Percentiles rank a stretch among this genome's conserved stretches.
phyloP scores from a whole-genome alignment of 1,139 yeast genomes.

The Maudiozyma humilis region DNA sequence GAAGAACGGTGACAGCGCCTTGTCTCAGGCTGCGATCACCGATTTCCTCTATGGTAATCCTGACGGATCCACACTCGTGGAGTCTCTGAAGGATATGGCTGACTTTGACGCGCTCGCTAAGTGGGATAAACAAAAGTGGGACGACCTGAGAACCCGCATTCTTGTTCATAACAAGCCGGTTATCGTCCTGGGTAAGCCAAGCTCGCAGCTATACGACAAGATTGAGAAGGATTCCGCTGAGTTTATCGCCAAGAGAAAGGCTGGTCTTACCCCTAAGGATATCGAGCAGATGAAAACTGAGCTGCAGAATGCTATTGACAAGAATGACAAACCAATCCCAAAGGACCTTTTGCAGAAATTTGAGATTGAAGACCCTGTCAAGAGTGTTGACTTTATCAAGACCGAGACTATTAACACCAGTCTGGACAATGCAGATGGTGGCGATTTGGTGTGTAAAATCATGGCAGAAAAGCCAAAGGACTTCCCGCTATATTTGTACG shows the following conservation, averaged over 20 bases:
- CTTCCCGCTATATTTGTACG: constrained; percentile 65
- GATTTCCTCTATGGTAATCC: constrained; percentile 72
- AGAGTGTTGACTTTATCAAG: constrained; percentile 57
- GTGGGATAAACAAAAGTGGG: constrained; percentile 72
- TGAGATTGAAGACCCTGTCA: constrained; percentile 65
- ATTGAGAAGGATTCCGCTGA: constrained; percentile 46
- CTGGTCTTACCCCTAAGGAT: constrained; percentile 53
- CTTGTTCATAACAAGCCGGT: constrained; percentile 64
- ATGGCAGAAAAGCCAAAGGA: constrained; percentile 36
- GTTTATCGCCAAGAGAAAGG: constrained; percentile 42
- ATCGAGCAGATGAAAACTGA: constrained; percentile 42
- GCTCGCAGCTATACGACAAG: constrained; percentile 48
- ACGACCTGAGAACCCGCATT: constrained; percentile 42
- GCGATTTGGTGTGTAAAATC: constrained; percentile 28
- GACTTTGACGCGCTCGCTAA: constrained; percentile 51
- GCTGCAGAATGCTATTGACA: constrained; percentile 53
- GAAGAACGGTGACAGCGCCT: constrained; percentile 46
- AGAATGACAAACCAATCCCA: constrained; percentile 73
- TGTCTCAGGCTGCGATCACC: constrained; percentile 61
- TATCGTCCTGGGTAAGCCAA: constrained; percentile 69
- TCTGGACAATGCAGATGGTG: background rate
- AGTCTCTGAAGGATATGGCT: constrained; percentile 45
- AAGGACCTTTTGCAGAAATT: constrained; percentile 51
- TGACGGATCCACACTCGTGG: constrained; percentile 48
- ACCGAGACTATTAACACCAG: constrained; percentile 45